These are phyloP conservation scores for Heterobasidion parviporum DNA, from an alignment of 1,284 basidiomycete genomes.

Conservation along the genomic window DNA sequence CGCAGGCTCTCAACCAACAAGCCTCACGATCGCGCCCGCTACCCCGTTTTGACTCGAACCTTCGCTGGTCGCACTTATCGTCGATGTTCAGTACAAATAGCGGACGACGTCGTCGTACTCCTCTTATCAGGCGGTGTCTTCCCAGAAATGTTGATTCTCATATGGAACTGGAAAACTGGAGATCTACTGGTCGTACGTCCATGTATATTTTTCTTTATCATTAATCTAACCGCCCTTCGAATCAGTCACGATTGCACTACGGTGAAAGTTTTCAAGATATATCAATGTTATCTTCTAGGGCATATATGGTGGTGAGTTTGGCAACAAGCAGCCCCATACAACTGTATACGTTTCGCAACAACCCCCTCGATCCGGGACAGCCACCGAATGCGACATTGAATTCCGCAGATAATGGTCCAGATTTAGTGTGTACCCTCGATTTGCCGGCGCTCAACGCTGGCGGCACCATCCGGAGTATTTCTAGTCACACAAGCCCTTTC, in stretches of 20 bases:
- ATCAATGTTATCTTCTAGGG: not conserved
- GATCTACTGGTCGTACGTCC: constrained; percentile 32
- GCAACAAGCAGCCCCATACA: not conserved
- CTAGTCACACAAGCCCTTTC: constrained; percentile 23
- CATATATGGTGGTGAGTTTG: not conserved
- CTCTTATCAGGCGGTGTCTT: constrained; percentile 25
- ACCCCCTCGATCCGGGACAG: not conserved
- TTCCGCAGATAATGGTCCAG: constrained; percentile 24
- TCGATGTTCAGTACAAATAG: constrained; percentile 38
- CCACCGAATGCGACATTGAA: not conserved
- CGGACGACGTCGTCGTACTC: constrained; percentile 41
- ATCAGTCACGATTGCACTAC: constrained; percentile 14
- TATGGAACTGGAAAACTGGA: constrained; percentile 50
- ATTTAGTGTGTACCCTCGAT: constrained; percentile 22
- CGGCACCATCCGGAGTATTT: constrained; percentile 1
- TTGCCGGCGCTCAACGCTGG: constrained; percentile 23
- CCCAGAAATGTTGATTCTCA: constrained; percentile 26
- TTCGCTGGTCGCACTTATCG: not conserved
- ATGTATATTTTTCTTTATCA: not conserved
- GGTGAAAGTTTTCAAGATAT: not conserved
- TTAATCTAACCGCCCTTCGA: not conserved
- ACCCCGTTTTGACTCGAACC: constrained; percentile 5
- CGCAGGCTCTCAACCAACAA: constrained; percentile 14
- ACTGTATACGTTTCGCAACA: not conserved
- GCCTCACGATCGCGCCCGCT: constrained; percentile 28